phyloP scores from a whole-genome alignment of 768 basidiomycete species.

The Kwoniella heveanensis region DNA sequence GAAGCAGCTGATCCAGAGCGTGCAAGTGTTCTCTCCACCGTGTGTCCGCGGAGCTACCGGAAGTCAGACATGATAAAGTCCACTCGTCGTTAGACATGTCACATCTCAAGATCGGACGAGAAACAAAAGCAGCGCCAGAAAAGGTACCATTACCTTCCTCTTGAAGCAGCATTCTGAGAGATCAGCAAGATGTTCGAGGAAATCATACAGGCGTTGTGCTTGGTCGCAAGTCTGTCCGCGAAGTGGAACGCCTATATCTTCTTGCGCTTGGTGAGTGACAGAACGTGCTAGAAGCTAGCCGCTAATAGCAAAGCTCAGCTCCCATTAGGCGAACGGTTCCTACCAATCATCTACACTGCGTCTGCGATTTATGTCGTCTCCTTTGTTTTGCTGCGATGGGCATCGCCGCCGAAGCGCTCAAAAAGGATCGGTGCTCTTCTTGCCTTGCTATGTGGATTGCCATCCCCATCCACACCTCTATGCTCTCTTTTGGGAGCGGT shows the following conservation, averaged over 20 bases:
- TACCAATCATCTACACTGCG: slow-evolving; percentile 8
- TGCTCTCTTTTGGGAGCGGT: background rate
- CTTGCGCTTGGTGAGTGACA: slow-evolving; percentile 7
- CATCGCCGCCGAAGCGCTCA: background rate
- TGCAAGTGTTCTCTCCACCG: too few relatives aligned
- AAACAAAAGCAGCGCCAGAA: too few relatives aligned
- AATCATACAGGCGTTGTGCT: background rate
- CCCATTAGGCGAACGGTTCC: slow-evolving; percentile 4
- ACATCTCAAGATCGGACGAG: too few relatives aligned
- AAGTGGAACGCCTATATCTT: slow-evolving; percentile 15
- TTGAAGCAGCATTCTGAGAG: too few relatives aligned
- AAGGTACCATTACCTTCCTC: too few relatives aligned
- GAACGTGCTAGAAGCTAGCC: too few relatives aligned
- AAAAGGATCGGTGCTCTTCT: background rate
- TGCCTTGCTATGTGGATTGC: background rate
- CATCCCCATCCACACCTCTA: background rate
- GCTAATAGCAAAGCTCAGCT: background rate
- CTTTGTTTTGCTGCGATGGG: background rate
- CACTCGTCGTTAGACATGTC: too few relatives aligned
- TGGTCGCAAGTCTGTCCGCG: slow-evolving; percentile 4
- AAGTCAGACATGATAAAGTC: too few relatives aligned
- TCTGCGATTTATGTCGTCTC: slow-evolving; percentile 9
- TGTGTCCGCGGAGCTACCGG: too few relatives aligned
- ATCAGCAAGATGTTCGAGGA: background rate
- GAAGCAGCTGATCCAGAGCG: too few relatives aligned